Percentiles rank a stretch among this genome's conserved stretches.
Conservation (phyloP, 169 alveolate species). For the Cryptosporidium ryanae region DNA sequence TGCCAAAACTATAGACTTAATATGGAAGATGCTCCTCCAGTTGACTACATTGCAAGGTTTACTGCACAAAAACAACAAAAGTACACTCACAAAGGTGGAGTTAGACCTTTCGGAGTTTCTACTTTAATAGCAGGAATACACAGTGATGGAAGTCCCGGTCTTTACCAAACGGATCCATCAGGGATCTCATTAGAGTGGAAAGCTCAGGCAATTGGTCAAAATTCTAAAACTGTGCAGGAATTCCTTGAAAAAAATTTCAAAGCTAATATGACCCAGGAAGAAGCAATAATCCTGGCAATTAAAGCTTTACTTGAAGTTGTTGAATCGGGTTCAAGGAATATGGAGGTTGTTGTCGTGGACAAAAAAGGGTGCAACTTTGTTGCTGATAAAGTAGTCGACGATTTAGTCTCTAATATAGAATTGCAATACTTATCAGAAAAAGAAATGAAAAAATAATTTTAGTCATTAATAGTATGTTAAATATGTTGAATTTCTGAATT, state of each 20-base stretch:
- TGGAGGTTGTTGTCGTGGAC: conserved; percentile 55
- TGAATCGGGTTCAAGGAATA: conserved; percentile 65
- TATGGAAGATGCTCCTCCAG: conserved; percentile 95
- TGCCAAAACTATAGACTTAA: conserved; percentile 95
- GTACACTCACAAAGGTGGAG: conserved; percentile 98
- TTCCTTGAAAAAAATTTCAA: conserved; percentile 93
- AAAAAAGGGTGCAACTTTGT: conserved; percentile 58
- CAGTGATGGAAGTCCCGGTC: conserved; percentile 88
- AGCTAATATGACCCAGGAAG: conserved; percentile 89
- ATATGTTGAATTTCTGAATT: neutral
- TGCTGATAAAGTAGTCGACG: conserved; percentile 25
- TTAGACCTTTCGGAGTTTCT: conserved; percentile 98
- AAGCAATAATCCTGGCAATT: conserved; percentile 90
- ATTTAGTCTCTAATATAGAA: conserved; percentile 35
- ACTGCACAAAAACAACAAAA: conserved; percentile 94
- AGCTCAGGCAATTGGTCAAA: conserved; percentile 97
- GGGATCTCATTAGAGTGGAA: conserved; percentile 98
- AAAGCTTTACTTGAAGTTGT: conserved; percentile 93
- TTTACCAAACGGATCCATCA: conserved; percentile 98
- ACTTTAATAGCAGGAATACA: conserved; percentile 95
- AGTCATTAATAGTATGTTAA: neutral
- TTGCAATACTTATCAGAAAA: conserved; percentile 23
- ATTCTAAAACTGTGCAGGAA: conserved; percentile 94
- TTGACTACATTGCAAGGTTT: conserved; percentile 94
- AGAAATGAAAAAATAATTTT: conserved; percentile 22